Percentiles rank a stretch among this genome's conserved stretches.
Evolutionary conservation across 805 yeast species (phyloP).

Genomic region (Yamadazyma ubonensis): DNA sequence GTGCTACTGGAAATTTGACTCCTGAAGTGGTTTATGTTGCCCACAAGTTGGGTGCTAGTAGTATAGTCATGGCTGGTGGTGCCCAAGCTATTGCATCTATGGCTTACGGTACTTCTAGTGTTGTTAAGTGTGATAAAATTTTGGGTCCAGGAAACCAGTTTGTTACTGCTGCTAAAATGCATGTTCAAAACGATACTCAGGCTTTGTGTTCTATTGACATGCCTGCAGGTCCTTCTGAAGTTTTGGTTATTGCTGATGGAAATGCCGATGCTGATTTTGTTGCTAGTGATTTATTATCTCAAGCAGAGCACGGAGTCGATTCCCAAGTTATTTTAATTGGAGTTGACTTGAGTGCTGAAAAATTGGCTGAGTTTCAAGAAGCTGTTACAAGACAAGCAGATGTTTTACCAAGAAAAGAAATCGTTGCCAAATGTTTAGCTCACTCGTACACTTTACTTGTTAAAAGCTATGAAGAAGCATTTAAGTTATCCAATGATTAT

Average conservation of each 20-base stretch:
- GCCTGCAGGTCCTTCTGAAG: slow-evolving; percentile 99
- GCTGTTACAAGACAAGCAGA: slow-evolving; percentile 85
- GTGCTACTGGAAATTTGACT: slow-evolving; percentile 86
- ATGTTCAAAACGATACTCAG: slow-evolving; percentile 90
- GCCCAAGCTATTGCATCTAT: slow-evolving; percentile 98
- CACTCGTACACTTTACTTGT: slow-evolving; percentile 85
- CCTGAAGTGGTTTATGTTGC: slow-evolving; percentile 99
- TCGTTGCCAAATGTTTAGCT: slow-evolving; percentile 86
- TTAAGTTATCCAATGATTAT: slow-evolving; percentile 81
- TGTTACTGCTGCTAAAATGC: slow-evolving; percentile 99
- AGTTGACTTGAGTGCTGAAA: slow-evolving; percentile 59
- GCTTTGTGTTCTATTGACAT: slow-evolving; percentile 96
- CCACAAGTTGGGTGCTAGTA: slow-evolving; percentile 86
- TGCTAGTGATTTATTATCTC: slow-evolving; percentile 93
- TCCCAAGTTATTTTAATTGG: slow-evolving; percentile 95
- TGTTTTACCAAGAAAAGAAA: slow-evolving; percentile 85
- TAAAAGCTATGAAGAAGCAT: slow-evolving; percentile 71
- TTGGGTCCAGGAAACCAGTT: slow-evolving; percentile 99
- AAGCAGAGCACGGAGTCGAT: slow-evolving; percentile 98
- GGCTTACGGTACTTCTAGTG: slow-evolving; percentile 96
- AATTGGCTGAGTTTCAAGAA: slow-evolving; percentile 68
- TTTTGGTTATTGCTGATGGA: slow-evolving; percentile 88
- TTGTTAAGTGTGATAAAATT: slow-evolving; percentile 93
- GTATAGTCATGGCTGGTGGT: slow-evolving; percentile 95
- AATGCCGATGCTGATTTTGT: slow-evolving; percentile 92